A percentile compares a stretch with the other conserved stretches of the same genome.
Evolutionary conservation across 345 rosid species (phyloP).

Genomic region (Lepidium sativum): DNA sequence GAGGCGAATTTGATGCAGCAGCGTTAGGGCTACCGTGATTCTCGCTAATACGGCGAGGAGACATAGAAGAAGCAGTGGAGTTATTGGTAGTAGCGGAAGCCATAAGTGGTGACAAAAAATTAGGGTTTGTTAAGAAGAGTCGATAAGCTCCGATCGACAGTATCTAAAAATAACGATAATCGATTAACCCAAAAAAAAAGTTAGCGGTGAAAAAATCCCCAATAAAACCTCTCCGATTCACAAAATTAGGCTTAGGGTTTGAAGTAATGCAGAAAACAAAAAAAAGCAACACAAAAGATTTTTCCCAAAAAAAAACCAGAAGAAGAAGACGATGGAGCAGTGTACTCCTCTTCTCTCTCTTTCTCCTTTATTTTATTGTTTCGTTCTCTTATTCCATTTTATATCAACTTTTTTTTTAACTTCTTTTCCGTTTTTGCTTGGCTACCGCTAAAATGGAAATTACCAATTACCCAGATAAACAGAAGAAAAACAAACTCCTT

Average conservation of each 20-base stretch:
- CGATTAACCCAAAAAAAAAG: background rate
- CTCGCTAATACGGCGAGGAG: constrained; percentile 16
- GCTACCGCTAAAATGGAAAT: background rate
- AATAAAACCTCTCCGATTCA: constrained; percentile 12
- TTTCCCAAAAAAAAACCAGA: constrained; percentile 2
- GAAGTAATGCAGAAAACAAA: constrained; percentile 5
- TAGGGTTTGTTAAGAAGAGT: constrained; percentile 28
- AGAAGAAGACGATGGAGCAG: constrained; percentile 30
- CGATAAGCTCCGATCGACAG: constrained; percentile 22
- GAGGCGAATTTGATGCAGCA: background rate
- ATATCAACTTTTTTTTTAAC: background rate
- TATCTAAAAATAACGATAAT: constrained; percentile 11
- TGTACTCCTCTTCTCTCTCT: constrained; percentile 16
- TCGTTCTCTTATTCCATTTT: background rate
- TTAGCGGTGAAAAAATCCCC: background rate
- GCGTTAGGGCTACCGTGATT: constrained; percentile 15
- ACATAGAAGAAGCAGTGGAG: constrained; percentile 12
- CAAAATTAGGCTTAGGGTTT: constrained; percentile 23
- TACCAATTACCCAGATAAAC: constrained; percentile 3
- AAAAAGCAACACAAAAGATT: background rate
- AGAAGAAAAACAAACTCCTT: constrained; percentile 5
- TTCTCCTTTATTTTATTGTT: background rate
- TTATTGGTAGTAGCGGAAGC: constrained; percentile 22
- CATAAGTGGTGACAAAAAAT: constrained; percentile 13
- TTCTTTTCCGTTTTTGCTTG: background rate